Conservation (phyloP, 495 filamentous ascomycete genomes). For the Aspergillus bertholletiae region DNA sequence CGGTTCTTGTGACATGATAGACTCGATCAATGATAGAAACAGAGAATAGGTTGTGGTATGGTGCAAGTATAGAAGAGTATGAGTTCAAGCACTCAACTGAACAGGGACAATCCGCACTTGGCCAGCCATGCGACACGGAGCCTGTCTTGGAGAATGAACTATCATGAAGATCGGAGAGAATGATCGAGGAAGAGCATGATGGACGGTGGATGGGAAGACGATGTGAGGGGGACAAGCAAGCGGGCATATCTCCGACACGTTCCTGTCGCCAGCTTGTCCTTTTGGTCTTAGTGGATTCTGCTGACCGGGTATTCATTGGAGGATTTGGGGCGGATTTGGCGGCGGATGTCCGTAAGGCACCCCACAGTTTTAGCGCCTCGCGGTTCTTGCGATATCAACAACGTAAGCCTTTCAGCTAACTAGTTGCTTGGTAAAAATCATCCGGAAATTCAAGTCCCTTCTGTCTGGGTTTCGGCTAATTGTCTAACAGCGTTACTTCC, state of each 20-base stretch:
- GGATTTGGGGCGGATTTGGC: background rate
- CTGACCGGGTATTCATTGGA: background rate
- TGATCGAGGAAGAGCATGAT: conserved; percentile 10
- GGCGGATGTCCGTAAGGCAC: background rate
- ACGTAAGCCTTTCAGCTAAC: background rate
- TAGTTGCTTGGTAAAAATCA: too few relatives aligned
- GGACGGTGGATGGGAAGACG: conserved; percentile 9
- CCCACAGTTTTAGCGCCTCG: background rate
- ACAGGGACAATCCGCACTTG: conserved; percentile 26
- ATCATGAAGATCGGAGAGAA: conserved; percentile 9
- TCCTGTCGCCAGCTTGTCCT: conserved; percentile 43
- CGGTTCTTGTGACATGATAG: conserved; percentile 30
- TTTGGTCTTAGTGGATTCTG: conserved; percentile 15
- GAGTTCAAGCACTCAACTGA: conserved; percentile 19
- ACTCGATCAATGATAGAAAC: background rate
- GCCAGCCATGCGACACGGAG: conserved; percentile 32
- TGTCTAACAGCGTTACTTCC: too few relatives aligned
- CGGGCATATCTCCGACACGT: conserved; percentile 8
- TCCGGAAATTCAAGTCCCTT: background rate
- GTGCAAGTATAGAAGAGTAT: conserved; percentile 18
- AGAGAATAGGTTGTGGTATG: background rate
- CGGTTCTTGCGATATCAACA: background rate
- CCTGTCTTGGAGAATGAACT: conserved; percentile 8
- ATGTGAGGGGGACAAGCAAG: conserved; percentile 2
- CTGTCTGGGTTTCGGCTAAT: background rate